Percentiles rank a stretch among this genome's conserved stretches.
phyloP scores from a whole-genome alignment of 2,329 filamentous ascomycete genomes.

The Orbilia quercus region DNA sequence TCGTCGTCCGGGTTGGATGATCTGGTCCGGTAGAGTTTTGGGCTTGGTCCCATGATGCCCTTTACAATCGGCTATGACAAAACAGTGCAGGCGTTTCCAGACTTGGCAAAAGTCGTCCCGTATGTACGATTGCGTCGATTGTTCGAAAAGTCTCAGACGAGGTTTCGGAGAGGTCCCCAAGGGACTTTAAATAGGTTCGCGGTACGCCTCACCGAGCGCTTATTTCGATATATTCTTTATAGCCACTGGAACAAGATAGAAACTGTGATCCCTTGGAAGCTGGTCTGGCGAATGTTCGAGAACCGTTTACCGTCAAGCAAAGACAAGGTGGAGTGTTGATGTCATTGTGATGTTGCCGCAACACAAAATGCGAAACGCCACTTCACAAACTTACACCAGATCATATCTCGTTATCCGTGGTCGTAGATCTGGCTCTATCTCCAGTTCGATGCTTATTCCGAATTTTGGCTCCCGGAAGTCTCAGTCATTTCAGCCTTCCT shows the following conservation, averaged over 20 bases:
- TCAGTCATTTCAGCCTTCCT: too few species aligned
- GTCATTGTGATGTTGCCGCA: conserved; percentile 41
- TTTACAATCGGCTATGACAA: neutral
- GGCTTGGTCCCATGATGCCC: conserved; percentile 21
- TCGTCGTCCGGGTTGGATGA: conserved; percentile 39
- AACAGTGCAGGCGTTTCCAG: neutral
- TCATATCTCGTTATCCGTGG: too few species aligned
- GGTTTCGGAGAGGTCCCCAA: too few species aligned
- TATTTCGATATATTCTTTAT: neutral
- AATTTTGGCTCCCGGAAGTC: too few species aligned
- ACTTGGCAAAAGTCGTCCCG: neutral
- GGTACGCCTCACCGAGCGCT: neutral
- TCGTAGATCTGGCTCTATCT: too few species aligned
- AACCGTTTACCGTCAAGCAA: conserved; percentile 19
- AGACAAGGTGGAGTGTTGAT: conserved; percentile 26
- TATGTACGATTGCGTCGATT: neutral
- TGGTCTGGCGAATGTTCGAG: conserved; percentile 34
- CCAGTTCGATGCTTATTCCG: too few species aligned
- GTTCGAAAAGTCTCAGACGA: neutral
- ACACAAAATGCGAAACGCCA: conserved; percentile 21
- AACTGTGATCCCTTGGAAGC: neutral
- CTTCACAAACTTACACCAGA: too few species aligned
- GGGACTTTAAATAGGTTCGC: conserved; percentile 4
- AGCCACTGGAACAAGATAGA: neutral
- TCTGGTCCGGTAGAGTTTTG: conserved; percentile 24